Percentiles rank a stretch among this genome's conserved stretches.
Conservation (phyloP, 2,329 filamentous ascomycete genomes). For the Magnaporthiopsis poae region DNA sequence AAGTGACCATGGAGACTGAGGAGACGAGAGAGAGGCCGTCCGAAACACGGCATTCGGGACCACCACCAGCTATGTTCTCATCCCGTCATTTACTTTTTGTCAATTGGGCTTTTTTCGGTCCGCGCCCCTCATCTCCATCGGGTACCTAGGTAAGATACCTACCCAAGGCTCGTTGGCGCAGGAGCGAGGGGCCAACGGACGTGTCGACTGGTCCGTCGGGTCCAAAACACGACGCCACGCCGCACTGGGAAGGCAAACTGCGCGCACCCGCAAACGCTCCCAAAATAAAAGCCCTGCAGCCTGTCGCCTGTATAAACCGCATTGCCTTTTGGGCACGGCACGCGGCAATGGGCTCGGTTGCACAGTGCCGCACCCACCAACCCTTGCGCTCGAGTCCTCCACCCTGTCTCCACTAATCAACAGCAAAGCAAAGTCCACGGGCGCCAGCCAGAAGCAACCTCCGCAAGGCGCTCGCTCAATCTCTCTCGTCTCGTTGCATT, state of each 20-base stretch:
- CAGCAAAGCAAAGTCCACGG: background rate
- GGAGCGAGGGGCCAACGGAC: background rate
- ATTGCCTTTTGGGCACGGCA: background rate
- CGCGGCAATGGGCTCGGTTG: background rate
- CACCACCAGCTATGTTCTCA: no score
- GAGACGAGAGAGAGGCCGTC: background rate
- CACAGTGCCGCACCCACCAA: background rate
- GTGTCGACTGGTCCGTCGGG: background rate
- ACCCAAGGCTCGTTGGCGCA: no score
- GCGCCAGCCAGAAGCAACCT: background rate
- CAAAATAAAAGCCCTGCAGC: no score
- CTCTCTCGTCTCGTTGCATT: background rate
- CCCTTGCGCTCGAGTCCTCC: background rate
- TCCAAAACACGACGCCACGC: background rate
- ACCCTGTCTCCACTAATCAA: background rate
- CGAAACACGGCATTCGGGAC: background rate
- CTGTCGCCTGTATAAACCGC: no score
- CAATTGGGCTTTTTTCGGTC: background rate
- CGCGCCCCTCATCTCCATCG: background rate
- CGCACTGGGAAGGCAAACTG: background rate
- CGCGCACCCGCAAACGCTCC: no score
- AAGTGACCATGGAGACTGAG: background rate
- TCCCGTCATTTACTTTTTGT: background rate
- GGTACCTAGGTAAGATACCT: no score
- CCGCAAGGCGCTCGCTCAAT: background rate